Base-by-base conservation (phyloP, 2,329 filamentous ascomycete species). In the Canariomyces notabilis region DNA sequence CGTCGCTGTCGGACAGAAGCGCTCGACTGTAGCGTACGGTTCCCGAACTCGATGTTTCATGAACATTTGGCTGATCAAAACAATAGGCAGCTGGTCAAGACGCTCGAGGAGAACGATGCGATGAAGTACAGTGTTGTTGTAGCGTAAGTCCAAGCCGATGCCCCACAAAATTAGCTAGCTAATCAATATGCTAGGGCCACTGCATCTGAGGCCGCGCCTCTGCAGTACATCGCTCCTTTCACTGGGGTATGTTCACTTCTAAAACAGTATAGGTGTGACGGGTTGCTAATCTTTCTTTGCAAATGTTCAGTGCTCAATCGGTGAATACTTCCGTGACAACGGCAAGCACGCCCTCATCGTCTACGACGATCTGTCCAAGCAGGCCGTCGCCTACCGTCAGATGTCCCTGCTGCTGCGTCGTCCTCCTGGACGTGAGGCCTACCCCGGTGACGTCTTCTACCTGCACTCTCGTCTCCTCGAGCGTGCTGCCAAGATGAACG, bases 11-110 rank as follows among this genome's bases (percentile, higher is more conserved):
- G 93, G 93, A 67, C 93, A 98, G 83, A 98, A 98, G 85, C 89
- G 93, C 73, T 97, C 93, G 62, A 98, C 93, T 61, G 91, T 98
- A 63, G 93, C 93, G 60, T n/a, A n/a, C n/a, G n/a, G n/a, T n/a
- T n/a, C n/a, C n/a, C n/a, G n/a, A n/a, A n/a, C n/a, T n/a, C n/a
- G n/a, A n/a, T n/a, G n/a, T n/a, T n/a, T n/a, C n/a, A n/a, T n/a
- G n/a, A n/a, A n/a, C n/a, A n/a, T n/a, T n/a, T n/a, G n/a, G n/a
- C n/a, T n/a, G n/a, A n/a, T n/a, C n/a, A n/a, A n/a, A n/a, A n/a
- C n/a, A n/a, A n/a, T n/a, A n/a, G n/a, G n/a, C 93, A 98, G 82
- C 85, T 98, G 64, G 93, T 98, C 80, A 89, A 97, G 87, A 97
- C 93, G 57, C 88, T 98, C 49, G 91, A 97, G 83, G 91, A 97